Conservation (phyloP, 2,329 filamentous ascomycete genomes). For the Alternaria tenuissima region DNA sequence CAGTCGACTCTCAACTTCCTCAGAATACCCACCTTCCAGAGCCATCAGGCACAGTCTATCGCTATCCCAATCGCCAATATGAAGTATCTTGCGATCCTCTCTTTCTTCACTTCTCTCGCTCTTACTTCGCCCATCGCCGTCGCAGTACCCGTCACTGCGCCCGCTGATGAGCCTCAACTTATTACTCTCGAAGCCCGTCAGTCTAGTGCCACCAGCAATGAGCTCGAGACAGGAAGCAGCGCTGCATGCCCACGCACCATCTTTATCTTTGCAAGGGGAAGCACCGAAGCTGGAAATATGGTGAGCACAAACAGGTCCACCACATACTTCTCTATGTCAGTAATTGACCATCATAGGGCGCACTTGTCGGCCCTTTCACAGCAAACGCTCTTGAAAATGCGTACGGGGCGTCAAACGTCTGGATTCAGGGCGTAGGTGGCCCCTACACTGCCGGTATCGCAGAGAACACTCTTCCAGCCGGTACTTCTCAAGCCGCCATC, state of each 20-base stretch:
- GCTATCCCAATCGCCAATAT: conserved; percentile 3
- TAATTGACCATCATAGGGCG: background rate
- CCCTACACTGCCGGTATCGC: conserved; percentile 45
- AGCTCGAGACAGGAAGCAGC: conserved; percentile 25
- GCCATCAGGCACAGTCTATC: background rate
- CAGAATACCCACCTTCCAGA: background rate
- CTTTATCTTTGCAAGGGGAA: conserved; percentile 31
- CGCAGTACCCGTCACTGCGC: conserved; percentile 1
- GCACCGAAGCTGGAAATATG: conserved; percentile 32
- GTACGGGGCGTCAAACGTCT: conserved; percentile 22
- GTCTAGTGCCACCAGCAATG: conserved; percentile 16
- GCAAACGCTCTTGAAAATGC: conserved; percentile 22
- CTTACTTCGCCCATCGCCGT: conserved; percentile 8
- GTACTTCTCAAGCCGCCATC: conserved; percentile 43
- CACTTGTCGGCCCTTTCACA: conserved; percentile 12
- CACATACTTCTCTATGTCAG: background rate
- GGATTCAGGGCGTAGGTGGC: conserved; percentile 40
- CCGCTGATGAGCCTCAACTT: background rate
- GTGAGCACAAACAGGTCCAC: conserved; percentile 5
- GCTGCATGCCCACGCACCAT: conserved; percentile 26
- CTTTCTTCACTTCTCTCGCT: conserved; percentile 3
- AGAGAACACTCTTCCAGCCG: conserved; percentile 42
- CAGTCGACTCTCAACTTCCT: background rate
- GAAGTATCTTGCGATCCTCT: conserved; percentile 11
- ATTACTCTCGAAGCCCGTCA: conserved; percentile 15